A percentile compares a stretch with the other conserved stretches of the same genome.
Evolutionary conservation across 1,284 basidiomycete genomes (phyloP).

Genomic region (Boletus semigastroideus): DNA sequence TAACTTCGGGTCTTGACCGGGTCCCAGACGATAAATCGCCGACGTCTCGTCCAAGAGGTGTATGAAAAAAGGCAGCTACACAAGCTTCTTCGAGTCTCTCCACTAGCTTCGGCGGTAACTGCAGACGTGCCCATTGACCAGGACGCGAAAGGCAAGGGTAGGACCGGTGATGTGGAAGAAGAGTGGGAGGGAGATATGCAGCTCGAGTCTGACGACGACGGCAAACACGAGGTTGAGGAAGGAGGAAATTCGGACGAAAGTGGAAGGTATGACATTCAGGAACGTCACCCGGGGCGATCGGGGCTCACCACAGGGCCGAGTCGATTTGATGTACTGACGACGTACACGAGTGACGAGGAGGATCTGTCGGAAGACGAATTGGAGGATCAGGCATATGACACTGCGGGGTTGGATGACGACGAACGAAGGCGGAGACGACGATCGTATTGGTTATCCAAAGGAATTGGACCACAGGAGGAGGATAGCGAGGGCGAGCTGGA

Average conservation of each 20-base stretch:
- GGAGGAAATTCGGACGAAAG: conserved; percentile 13
- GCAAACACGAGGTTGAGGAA: not conserved
- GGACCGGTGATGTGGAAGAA: conserved; percentile 33
- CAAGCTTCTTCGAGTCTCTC: conserved; percentile 53
- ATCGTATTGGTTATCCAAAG: conserved; percentile 36
- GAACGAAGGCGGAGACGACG: conserved; percentile 17
- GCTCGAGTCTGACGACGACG: conserved; percentile 22
- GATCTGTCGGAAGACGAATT: conserved; percentile 23
- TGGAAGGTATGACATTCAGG: conserved; percentile 30
- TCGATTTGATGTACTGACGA: conserved; percentile 12
- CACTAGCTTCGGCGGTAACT: conserved; percentile 25
- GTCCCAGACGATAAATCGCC: conserved; percentile 67
- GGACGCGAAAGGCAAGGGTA: conserved; percentile 7
- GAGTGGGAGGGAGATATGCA: conserved; percentile 41
- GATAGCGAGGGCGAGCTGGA: conserved; percentile 34
- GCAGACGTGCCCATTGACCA: conserved; percentile 22
- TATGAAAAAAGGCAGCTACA: conserved; percentile 66
- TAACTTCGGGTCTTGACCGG: conserved; percentile 8
- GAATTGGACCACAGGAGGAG: conserved; percentile 18
- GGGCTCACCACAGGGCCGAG: conserved; percentile 3
- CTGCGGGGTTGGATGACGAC: conserved; percentile 18
- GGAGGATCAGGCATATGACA: conserved; percentile 21
- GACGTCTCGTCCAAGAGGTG: conserved; percentile 66
- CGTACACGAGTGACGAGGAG: conserved; percentile 33
- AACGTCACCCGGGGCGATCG: conserved; percentile 10